These are phyloP conservation scores for Solanum pennellii DNA, from an alignment of 257 asterid genomes.

Conservation along the genomic window DNA sequence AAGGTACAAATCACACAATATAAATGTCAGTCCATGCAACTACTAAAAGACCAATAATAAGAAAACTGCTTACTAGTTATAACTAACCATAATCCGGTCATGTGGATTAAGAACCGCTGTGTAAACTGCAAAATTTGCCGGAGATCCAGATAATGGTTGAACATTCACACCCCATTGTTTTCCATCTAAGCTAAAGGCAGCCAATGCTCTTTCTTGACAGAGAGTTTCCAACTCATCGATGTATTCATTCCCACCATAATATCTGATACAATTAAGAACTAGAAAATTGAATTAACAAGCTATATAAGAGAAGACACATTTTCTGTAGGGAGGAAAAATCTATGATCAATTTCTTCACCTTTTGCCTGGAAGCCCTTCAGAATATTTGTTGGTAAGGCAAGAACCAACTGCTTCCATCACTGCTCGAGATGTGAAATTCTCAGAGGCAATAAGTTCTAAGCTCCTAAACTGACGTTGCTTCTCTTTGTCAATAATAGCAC, in stretches of 20 bases:
- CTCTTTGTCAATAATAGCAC: constrained; percentile 59
- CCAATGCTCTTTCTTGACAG: constrained; percentile 89
- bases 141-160: constrained; percentile 92
- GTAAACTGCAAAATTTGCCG: constrained; percentile 93
- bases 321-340: neutral
- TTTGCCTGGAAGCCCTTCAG: constrained; percentile 95
- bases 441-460: constrained; percentile 91
- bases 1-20: neutral
- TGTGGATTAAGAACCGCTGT: constrained; percentile 86
- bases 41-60: neutral
- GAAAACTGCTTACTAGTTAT: neutral
- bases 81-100: constrained; percentile 76
- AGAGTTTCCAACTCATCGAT: constrained; percentile 87
- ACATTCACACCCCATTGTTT: constrained; percentile 88
- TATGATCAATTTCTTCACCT: constrained; percentile 28
- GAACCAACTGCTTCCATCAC: constrained; percentile 99
- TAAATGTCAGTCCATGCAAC: neutral
- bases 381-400: constrained; percentile 89
- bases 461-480: constrained; percentile 86
- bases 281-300: neutral
- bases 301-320: neutral
- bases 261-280: constrained; percentile 21
- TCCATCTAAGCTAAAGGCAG: constrained; percentile 73
- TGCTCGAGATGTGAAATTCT: constrained; percentile 92
- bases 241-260: constrained; percentile 87